These are phyloP conservation scores for Hygrocybe punicea DNA, from an alignment of 768 basidiomycete species.

Conservation along the genomic window DNA sequence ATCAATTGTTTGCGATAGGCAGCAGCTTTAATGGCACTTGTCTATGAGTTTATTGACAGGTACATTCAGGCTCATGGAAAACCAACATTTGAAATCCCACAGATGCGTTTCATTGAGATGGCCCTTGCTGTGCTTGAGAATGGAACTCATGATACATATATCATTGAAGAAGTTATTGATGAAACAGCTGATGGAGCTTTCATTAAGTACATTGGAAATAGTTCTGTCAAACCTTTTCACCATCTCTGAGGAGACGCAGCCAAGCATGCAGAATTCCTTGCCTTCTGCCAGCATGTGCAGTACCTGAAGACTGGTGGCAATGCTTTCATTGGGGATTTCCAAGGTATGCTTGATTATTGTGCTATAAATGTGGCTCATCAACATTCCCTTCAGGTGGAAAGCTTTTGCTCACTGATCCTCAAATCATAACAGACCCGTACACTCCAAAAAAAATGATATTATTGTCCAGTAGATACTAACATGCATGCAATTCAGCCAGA, in stretches of 20 bases:
- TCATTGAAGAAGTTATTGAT: no score
- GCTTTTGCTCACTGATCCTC: background rate
- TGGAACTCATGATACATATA: no score
- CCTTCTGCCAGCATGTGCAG: conserved; percentile 19
- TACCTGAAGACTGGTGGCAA: conserved; percentile 18
- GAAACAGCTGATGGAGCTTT: conserved; percentile 11
- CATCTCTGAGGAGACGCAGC: background rate
- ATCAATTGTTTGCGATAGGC: conserved; percentile 24
- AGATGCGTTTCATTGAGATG: conserved; percentile 15
- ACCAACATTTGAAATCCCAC: conserved; percentile 13
- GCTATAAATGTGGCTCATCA: background rate
- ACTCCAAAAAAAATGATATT: no score
- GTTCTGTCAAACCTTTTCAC: conserved; percentile 10
- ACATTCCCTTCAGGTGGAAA: background rate
- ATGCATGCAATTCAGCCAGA: no score
- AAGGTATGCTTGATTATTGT: conserved; percentile 13
- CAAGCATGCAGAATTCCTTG: conserved; percentile 8
- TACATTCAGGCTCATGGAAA: background rate
- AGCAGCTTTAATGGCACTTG: conserved; percentile 14
- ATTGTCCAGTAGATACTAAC: no score
- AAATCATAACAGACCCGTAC: no score
- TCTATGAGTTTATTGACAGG: conserved; percentile 15
- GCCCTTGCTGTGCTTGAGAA: conserved; percentile 9
- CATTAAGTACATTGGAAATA: conserved; percentile 25
- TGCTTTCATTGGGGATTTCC: conserved; percentile 19